These are phyloP conservation scores for Primulina eburnea DNA, from an alignment of 257 asterid genomes.

Conservation along the genomic window DNA sequence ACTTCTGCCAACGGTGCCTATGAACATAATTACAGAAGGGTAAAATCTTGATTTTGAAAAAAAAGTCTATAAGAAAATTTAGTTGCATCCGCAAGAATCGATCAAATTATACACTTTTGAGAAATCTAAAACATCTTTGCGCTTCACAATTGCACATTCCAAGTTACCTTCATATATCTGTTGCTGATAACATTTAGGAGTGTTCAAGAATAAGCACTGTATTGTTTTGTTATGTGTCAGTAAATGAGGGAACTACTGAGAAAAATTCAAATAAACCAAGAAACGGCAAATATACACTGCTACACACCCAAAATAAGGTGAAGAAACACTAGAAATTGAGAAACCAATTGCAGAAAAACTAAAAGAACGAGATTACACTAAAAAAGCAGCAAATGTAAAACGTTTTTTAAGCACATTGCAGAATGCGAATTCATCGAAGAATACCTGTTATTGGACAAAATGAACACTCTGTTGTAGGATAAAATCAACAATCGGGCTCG, in stretches of 20 bases:
- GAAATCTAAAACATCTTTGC: too few relatives aligned
- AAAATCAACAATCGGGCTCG: conserved; percentile 24
- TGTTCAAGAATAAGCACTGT: neutral
- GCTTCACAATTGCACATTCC: neutral
- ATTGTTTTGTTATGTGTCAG: too few relatives aligned
- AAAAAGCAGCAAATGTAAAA: neutral
- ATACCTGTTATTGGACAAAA: conserved; percentile 28
- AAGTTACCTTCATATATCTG: too few relatives aligned
- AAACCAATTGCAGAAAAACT: neutral
- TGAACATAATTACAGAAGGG: neutral
- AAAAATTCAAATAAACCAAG: neutral
- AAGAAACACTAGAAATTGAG: neutral
- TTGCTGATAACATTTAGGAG: neutral
- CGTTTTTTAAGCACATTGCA: too few relatives aligned
- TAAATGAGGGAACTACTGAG: too few relatives aligned
- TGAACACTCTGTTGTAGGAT: conserved; percentile 18
- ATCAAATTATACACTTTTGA: neutral
- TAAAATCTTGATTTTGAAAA: neutral
- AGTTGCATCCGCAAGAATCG: too few relatives aligned
- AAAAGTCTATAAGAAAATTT: too few relatives aligned
- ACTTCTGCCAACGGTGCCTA: conserved; percentile 25
- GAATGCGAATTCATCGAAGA: neutral
- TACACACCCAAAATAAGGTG: neutral
- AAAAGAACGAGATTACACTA: neutral
- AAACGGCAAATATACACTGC: too few relatives aligned